A percentile compares a stretch with the other conserved stretches of the same genome.
These are phyloP conservation scores for Beta lomatogona DNA, from an alignment of 179 eudicot genomes.

Conservation along the genomic window DNA sequence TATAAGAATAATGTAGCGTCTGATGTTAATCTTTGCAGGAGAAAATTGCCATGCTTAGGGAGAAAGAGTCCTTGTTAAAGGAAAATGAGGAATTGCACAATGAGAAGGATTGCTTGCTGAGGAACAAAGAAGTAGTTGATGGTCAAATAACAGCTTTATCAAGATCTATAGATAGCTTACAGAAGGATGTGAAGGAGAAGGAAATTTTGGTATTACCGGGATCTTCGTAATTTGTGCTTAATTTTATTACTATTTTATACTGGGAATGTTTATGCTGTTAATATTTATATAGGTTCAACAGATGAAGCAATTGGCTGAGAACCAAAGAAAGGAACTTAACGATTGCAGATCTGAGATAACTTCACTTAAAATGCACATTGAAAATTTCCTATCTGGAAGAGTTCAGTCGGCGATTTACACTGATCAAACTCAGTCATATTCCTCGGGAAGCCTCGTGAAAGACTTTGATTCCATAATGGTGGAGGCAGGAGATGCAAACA, in stretches of 20 bases:
- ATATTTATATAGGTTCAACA: slow-evolving; percentile 57
- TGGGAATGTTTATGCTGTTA: slow-evolving; percentile 10
- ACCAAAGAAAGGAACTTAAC: slow-evolving; percentile 81
- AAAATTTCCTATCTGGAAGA: slow-evolving; percentile 60
- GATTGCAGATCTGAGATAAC: slow-evolving; percentile 93
- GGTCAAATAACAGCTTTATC: slow-evolving; percentile 70
- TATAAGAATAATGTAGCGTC: background rate
- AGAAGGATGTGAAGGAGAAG: slow-evolving; percentile 86
- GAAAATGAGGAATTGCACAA: slow-evolving; percentile 57
- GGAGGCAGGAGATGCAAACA: slow-evolving; percentile 52
- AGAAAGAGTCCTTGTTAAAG: slow-evolving; percentile 66
- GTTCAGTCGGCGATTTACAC: slow-evolving; percentile 33
- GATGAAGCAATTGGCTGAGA: slow-evolving; percentile 66
- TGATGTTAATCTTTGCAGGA: slow-evolving; percentile 55
- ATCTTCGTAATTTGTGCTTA: slow-evolving; percentile 12
- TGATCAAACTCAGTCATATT: slow-evolving; percentile 39
- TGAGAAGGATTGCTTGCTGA: slow-evolving; percentile 56
- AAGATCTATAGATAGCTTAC: slow-evolving; percentile 73
- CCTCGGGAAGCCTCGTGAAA: slow-evolving; percentile 48
- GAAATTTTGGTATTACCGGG: slow-evolving; percentile 55
- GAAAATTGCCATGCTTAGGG: slow-evolving; percentile 79
- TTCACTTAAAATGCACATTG: slow-evolving; percentile 92
- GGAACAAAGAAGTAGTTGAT: slow-evolving; percentile 73
- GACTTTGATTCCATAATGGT: slow-evolving; percentile 41
- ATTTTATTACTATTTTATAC: background rate